Evolutionary conservation across 2,329 filamentous ascomycete genomes (phyloP).

Genomic region (Elsinoe necatrix): DNA sequence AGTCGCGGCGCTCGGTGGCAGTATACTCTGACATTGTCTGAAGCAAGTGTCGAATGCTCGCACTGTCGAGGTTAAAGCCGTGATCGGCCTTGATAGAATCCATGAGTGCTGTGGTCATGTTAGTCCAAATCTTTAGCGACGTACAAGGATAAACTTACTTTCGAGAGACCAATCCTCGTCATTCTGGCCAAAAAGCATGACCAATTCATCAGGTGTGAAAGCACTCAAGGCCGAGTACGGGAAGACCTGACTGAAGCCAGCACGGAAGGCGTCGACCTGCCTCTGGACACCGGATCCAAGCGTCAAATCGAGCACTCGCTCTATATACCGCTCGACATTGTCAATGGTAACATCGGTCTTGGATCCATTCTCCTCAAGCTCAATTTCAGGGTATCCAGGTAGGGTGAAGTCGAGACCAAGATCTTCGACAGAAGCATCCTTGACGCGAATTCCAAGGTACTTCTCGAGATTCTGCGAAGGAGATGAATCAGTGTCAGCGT

Average conservation of each 20-base stretch:
- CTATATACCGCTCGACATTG: conserved; percentile 82
- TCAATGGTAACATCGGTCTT: conserved; percentile 73
- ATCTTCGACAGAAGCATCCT: conserved; percentile 74
- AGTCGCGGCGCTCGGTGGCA: conserved; percentile 70
- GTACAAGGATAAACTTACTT: conserved; percentile 52
- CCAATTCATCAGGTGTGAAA: conserved; percentile 90
- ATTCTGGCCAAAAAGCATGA: conserved; percentile 84
- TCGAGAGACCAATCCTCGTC: conserved; percentile 98
- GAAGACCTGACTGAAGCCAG: conserved; percentile 92
- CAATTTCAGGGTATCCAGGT: conserved; percentile 80
- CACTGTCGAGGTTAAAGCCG: conserved; percentile 97
- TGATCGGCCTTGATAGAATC: conserved; percentile 98
- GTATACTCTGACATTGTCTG: conserved; percentile 89
- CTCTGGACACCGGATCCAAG: conserved; percentile 77
- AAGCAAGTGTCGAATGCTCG: conserved; percentile 83
- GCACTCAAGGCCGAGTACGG: conserved; percentile 85
- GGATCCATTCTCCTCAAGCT: conserved; percentile 66
- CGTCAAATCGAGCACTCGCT: conserved; percentile 85
- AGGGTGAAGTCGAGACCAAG: conserved; percentile 89
- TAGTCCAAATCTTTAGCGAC: conserved; percentile 25
- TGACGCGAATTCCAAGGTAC: conserved; percentile 61
- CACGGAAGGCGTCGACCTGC: conserved; percentile 84
- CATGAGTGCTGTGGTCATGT: conserved; percentile 61
- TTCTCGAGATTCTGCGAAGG: conserved; percentile 62
- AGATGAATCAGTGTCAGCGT: conserved; percentile 59